Evolutionary conservation across 768 basidiomycete genomes (phyloP).

Genomic region (Boletus barrowsii): DNA sequence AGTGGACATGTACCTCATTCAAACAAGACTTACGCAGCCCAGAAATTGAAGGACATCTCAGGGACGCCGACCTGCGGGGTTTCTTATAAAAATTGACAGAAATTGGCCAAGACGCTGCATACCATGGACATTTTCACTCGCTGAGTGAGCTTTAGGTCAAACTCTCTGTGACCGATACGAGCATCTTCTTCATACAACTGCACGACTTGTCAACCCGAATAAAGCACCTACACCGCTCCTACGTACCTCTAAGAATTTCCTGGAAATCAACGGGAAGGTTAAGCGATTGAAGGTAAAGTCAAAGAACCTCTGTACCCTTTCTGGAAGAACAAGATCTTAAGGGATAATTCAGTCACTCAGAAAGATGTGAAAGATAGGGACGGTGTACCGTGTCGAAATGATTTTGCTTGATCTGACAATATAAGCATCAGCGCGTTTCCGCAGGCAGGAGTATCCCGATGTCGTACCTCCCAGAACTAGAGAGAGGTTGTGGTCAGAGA

Average conservation of each 20-base stretch:
- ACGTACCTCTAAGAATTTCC: slow-evolving; percentile 76
- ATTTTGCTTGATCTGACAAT: slow-evolving; percentile 87
- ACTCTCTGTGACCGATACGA: slow-evolving; percentile 86
- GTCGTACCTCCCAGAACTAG: slow-evolving; percentile 73
- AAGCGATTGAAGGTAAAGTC: background rate
- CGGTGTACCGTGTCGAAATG: slow-evolving; percentile 84
- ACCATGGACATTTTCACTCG: slow-evolving; percentile 99
- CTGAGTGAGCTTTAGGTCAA: slow-evolving; percentile 88
- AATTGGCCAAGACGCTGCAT: slow-evolving; percentile 9
- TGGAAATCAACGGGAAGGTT: slow-evolving; percentile 31
- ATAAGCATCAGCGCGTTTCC: slow-evolving; percentile 3
- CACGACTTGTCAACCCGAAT: background rate
- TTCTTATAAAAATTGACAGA: background rate
- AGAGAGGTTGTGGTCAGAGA: background rate
- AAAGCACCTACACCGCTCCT: background rate
- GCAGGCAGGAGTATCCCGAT: background rate
- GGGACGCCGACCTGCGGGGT: slow-evolving; percentile 82
- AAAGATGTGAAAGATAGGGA: background rate
- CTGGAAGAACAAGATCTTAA: slow-evolving; percentile 90
- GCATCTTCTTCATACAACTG: slow-evolving; percentile 96
- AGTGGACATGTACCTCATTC: background rate
- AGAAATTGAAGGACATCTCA: slow-evolving; percentile 88
- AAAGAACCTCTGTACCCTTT: slow-evolving; percentile 64
- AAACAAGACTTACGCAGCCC: slow-evolving; percentile 68
- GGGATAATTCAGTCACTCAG: slow-evolving; percentile 13